A percentile compares a stretch with the other conserved stretches of the same genome.
Evolutionary conservation across 805 yeast species (phyloP).

Genomic region (Yarrowia sp.): DNA sequence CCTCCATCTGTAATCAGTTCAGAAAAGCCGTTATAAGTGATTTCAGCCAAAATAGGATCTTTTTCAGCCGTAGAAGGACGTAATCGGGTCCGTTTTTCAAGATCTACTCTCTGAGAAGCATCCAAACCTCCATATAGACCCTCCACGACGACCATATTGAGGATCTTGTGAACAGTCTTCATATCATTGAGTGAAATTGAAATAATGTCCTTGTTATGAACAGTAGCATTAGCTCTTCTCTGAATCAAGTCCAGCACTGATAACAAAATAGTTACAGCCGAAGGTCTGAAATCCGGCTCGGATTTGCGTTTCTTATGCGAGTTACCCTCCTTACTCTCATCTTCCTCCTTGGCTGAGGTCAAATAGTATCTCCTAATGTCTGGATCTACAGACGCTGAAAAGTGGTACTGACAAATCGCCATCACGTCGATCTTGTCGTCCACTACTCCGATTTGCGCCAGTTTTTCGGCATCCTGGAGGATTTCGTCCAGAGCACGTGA

Average conservation of each 20-base stretch:
- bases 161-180: constrained; percentile 62
- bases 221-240: background rate
- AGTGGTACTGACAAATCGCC: background rate
- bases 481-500: background rate
- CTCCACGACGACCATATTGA: constrained; percentile 63
- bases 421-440: background rate
- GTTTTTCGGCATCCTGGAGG: background rate
- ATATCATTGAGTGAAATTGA: constrained; percentile 82
- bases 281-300: constrained; percentile 13
- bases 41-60: constrained; percentile 1
- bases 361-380: constrained; percentile 15
- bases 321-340: background rate
- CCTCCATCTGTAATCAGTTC: constrained; percentile 7
- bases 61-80: background rate
- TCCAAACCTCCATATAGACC: constrained; percentile 51
- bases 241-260: constrained; percentile 4
- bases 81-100: constrained; percentile 57
- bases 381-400: background rate
- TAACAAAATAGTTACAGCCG: background rate
- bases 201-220: constrained; percentile 31
- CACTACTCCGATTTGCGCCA: background rate
- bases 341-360: constrained; percentile 9
- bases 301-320: background rate
- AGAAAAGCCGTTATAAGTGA: constrained; percentile 12
- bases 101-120: constrained; percentile 53